A percentile compares a stretch with the other conserved stretches of the same genome.
Conservation (phyloP, 2,329 filamentous ascomycete species). For the Geosmithia morbida region DNA sequence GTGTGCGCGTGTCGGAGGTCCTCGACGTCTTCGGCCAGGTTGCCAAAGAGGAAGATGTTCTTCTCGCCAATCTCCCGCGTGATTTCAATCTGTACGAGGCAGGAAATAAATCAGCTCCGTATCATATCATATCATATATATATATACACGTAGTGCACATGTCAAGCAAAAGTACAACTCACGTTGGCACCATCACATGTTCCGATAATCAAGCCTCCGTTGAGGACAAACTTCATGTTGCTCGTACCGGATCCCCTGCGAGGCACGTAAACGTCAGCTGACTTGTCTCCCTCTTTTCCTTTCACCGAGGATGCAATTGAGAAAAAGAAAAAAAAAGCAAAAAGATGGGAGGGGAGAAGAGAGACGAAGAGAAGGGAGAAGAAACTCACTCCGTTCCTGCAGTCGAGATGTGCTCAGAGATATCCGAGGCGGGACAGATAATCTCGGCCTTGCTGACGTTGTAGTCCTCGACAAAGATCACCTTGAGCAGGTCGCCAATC, state of each 20-base stretch:
- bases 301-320: too few species aligned
- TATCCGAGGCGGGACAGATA: conserved; percentile 84
- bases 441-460: conserved; percentile 99
- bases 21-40: conserved; percentile 89
- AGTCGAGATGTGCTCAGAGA: conserved; percentile 97
- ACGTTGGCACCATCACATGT: conserved; percentile 97
- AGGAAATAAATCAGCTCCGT: conserved; percentile 5
- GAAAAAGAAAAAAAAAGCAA: too few species aligned
- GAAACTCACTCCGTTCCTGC: conserved; percentile 97
- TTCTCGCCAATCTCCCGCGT: conserved; percentile 91
- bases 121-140: too few species aligned
- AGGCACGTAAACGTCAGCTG: too few species aligned
- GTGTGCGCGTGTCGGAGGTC: conserved; percentile 84
- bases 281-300: too few species aligned
- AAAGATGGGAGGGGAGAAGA: too few species aligned
- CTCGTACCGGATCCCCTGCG: conserved; percentile 71
- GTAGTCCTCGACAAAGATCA: conserved; percentile 95
- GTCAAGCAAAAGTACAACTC: too few species aligned
- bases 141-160: too few species aligned
- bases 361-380: too few species aligned
- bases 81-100: conserved; percentile 74
- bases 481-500: conserved; percentile 87
- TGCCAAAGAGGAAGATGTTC: conserved; percentile 98
- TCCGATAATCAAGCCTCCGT: conserved; percentile 92
- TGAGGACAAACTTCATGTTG: conserved; percentile 99